phyloP scores from a whole-genome alignment of 768 basidiomycete genomes.

The Galerina sulciceps region DNA sequence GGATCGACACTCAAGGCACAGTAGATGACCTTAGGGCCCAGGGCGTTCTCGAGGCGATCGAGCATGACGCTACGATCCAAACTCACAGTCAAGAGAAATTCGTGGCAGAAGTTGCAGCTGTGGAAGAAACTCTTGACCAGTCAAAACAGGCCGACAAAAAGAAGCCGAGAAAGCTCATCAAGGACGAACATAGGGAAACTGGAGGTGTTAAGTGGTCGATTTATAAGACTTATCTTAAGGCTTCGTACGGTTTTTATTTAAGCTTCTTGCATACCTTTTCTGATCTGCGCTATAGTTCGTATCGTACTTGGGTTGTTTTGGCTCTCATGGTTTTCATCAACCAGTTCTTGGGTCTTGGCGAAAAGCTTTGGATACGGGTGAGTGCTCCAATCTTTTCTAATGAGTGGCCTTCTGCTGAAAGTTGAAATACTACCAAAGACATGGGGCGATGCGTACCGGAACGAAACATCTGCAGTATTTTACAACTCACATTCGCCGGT shows the following conservation, averaged over 20 bases:
- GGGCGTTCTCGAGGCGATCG: slow-evolving; percentile 41
- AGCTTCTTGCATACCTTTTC: background rate
- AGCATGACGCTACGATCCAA: slow-evolving; percentile 44
- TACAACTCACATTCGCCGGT: slow-evolving; percentile 29
- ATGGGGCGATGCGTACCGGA: slow-evolving; percentile 70
- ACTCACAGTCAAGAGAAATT: slow-evolving; percentile 48
- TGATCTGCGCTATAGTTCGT: slow-evolving; percentile 46
- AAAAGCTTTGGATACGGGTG: slow-evolving; percentile 81
- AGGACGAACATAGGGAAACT: slow-evolving; percentile 80
- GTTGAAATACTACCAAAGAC: slow-evolving; percentile 35
- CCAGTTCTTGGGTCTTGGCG: slow-evolving; percentile 55
- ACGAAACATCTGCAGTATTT: slow-evolving; percentile 15
- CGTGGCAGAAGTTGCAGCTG: slow-evolving; percentile 26
- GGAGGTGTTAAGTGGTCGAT: slow-evolving; percentile 84
- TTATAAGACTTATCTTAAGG: slow-evolving; percentile 70
- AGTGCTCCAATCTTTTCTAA: slow-evolving; percentile 19
- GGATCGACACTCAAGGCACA: slow-evolving; percentile 76
- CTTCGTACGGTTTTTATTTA: slow-evolving; percentile 52
- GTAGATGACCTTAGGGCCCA: slow-evolving; percentile 62
- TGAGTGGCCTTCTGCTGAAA: background rate
- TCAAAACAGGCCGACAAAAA: slow-evolving; percentile 37
- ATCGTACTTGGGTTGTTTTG: slow-evolving; percentile 68
- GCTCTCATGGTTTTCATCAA: slow-evolving; percentile 48
- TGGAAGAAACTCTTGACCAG: slow-evolving; percentile 17
- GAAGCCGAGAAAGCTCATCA: slow-evolving; percentile 73